Conservation (phyloP, 2,329 filamentous ascomycete genomes). For the Pseudofabraea citricarpa region DNA sequence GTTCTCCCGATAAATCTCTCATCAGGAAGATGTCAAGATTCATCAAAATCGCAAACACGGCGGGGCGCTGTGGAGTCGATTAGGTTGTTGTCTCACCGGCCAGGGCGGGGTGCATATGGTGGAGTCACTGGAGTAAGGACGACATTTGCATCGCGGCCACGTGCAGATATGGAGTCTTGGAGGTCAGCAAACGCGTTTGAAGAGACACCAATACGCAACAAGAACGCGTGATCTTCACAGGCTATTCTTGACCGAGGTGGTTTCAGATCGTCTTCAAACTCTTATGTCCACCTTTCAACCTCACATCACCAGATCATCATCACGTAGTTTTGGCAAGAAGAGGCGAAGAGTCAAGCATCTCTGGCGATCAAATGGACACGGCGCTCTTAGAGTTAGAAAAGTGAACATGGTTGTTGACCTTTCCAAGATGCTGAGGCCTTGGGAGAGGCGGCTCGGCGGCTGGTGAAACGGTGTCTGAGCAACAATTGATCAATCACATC, state of each 20-base stretch:
- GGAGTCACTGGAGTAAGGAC: background rate
- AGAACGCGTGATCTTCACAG: constrained; percentile 4
- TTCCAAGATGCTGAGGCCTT: background rate
- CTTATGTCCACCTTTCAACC: background rate
- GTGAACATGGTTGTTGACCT: background rate
- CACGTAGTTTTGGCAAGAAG: background rate
- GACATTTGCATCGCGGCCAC: background rate
- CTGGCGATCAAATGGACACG: background rate
- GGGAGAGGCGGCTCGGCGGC: constrained; percentile 13
- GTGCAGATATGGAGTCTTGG: background rate
- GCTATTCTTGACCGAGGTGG: background rate
- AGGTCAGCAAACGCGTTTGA: background rate
- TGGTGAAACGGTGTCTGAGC: constrained; percentile 12
- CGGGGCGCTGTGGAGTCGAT: background rate
- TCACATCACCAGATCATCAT: background rate
- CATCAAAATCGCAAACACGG: background rate
- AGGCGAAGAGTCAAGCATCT: constrained; percentile 3
- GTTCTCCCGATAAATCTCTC: too few relatives aligned
- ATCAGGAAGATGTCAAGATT: background rate
- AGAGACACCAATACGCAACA: background rate
- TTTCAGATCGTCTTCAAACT: background rate
- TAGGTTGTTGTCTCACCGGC: background rate
- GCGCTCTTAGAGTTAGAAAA: constrained; percentile 1
- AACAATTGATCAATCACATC: constrained; percentile 6
- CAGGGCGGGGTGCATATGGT: background rate